Base-by-base conservation (phyloP, 2,329 filamentous ascomycete genomes). In the Nannizziopsis barbatae region DNA sequence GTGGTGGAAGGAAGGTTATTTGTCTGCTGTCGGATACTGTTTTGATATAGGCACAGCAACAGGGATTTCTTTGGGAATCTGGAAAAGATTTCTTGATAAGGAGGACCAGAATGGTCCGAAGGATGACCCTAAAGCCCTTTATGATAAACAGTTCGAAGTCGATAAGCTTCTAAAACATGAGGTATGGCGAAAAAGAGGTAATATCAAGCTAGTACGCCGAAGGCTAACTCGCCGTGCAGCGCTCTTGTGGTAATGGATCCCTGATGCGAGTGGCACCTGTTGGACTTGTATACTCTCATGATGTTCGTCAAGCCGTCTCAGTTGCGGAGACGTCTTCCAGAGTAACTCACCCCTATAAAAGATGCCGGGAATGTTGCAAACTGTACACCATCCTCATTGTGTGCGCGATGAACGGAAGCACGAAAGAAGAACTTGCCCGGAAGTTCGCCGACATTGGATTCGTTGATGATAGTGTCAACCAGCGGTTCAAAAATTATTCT, bases 241-340 rank as follows among this genome's bases (percentile, higher is more conserved):
- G 42, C 43, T 56, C 45, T 18, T 62, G 62, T 37, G 69, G 69
- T 0, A 71, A 71, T 46, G 69, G 69, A 10, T 65, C 63, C 43
- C 55, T 71, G 39, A 71, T 71, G 68, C 59, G 69, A 5, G 63
- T 68, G 22, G 56, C 65, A 0, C 66, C 68, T 0, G 55, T 70
- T 8, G 62, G 62, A 1, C 55, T 71, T 2, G 58, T 60, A 4
- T 58, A 60, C 18, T 60, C 56, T 44, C 50, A 51, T 5, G 54
- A 61, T 43, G 35, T 55, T 10, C 17, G 46, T 3, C 41, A 54
- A 12, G 65, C 64, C 6, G 50, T 49, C 5, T 45, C 57, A 12
- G 52, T 58, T 2, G 62, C 62, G 6, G 52, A 58, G 10, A 42
- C 42, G 14, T 61, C 62, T 36, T 63, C 62, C 20, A 35, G 52